These are phyloP conservation scores for Taphrina communis DNA, from an alignment of 1,139 yeast genomes.

Conservation along the genomic window DNA sequence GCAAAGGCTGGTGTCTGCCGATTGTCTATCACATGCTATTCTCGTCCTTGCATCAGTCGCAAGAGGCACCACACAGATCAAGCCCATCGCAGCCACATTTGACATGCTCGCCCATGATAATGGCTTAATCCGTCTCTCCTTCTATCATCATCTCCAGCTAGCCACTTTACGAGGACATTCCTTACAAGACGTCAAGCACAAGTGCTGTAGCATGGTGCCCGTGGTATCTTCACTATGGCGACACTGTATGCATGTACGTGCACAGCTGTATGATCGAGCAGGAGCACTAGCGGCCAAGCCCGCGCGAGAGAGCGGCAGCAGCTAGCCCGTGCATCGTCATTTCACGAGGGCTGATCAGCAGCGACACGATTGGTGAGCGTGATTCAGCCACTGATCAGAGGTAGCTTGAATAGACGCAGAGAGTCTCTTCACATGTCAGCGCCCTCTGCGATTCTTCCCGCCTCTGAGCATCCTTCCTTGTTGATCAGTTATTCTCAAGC, in stretches of 20 bases:
- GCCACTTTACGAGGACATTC: no score
- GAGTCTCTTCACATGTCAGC: conserved; percentile 9
- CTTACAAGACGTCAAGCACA: no score
- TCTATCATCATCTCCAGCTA: no score
- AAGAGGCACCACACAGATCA: background rate
- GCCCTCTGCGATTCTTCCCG: background rate
- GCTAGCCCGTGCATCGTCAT: no score
- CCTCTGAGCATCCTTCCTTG: conserved; percentile 6
- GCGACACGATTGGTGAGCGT: conserved; percentile 16
- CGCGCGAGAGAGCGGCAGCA: no score
- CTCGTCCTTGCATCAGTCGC: background rate
- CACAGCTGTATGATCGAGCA: no score
- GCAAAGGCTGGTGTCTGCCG: background rate
- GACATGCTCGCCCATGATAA: background rate
- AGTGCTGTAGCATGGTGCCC: no score
- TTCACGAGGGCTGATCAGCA: background rate
- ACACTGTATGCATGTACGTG: no score
- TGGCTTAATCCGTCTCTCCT: no score
- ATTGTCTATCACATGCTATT: conserved; percentile 12
- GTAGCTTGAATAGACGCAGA: background rate
- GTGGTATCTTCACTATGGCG: no score
- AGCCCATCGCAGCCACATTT: background rate
- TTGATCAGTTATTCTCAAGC: conserved; percentile 1
- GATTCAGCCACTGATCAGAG: background rate
- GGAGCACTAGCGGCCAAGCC: no score